Conservation (phyloP, 2,329 filamentous ascomycete genomes). For the Cladophialophora psammophila region DNA sequence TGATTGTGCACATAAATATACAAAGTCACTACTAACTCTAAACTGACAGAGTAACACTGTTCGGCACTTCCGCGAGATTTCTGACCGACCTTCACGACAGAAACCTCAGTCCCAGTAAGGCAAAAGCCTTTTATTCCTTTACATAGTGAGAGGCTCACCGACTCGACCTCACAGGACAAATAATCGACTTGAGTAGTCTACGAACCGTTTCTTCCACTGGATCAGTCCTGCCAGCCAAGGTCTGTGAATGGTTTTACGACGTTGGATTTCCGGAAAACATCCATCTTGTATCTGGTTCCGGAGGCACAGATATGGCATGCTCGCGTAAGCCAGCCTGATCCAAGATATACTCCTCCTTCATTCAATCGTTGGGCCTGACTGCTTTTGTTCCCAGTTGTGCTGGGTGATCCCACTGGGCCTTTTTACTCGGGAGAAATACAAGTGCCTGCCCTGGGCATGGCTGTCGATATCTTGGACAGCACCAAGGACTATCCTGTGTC, state of each 20-base stretch:
- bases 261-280: conserved; percentile 2
- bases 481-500: not conserved
- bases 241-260: conserved; percentile 11
- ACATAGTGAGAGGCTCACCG: too few relatives aligned
- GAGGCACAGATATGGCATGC: conserved; percentile 10
- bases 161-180: not conserved
- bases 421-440: conserved; percentile 66
- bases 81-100: conserved; percentile 48
- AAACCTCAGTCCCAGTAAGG: not conserved
- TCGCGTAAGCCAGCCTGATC: not conserved
- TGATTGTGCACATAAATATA: too few relatives aligned
- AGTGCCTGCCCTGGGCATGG: conserved; percentile 58
- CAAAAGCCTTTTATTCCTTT: too few relatives aligned
- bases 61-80: conserved; percentile 72
- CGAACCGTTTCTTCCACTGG: conserved; percentile 2
- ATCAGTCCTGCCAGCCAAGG: not conserved
- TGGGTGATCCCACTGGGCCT: conserved; percentile 71
- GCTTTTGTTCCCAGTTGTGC: conserved; percentile 33
- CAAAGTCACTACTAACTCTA: not conserved
- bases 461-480: conserved; percentile 14
- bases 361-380: not conserved
- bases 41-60: conserved; percentile 43
- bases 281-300: not conserved
- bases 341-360: not conserved
- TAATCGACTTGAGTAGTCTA: not conserved